Base-by-base conservation (phyloP, 2,329 filamentous ascomycete species). In the Setomelanomma holmii region DNA sequence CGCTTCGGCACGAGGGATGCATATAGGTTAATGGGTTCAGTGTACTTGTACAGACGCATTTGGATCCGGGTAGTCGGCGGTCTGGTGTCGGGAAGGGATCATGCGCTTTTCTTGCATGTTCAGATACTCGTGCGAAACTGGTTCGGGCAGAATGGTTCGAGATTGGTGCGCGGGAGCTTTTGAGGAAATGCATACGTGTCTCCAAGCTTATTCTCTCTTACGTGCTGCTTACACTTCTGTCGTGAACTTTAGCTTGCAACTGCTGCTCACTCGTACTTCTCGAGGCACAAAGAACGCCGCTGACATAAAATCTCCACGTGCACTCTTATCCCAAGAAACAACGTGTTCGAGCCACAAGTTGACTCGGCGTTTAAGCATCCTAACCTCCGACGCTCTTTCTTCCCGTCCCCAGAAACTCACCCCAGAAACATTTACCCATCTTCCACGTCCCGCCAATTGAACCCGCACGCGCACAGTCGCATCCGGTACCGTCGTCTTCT, bases 31-130 rank as follows among this genome's bases (percentile, higher is more conserved):
- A 51, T 47, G 52, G 40, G 55, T 58, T 60, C 48, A 52, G 53
- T 67, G 64, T 67, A 64, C 61, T 67, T 67, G 64, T 64, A 66
- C 54, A 60, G 57, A 59, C 40, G 49, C 51, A 58, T 63, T 52
- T 47, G 57, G 55, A 45, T 51, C 38, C 34, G 40, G 48, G 45
- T 40, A 38, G 22, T 42, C 21, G 40, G 45, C 34, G n/a, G n/a
- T n/a, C n/a, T 45, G 16, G 30, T 46, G 30, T 35, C 40, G 39
- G 48, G 41, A 24, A 30, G 34, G 40, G 34, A 45, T 48, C 14
- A 45, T 49, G 53, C 56, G 44, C 45, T 41, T 24, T 33, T 53
- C 48, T 42, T 59, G 45, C 52, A 53, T 53, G 45, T 58, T 46
- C 45, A 42, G 30, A 56, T 40, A 20, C 51, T 52, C 45, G 35